phyloP scores from a whole-genome alignment of 2,329 filamentous ascomycete genomes.

The Ilyonectria sp. region DNA sequence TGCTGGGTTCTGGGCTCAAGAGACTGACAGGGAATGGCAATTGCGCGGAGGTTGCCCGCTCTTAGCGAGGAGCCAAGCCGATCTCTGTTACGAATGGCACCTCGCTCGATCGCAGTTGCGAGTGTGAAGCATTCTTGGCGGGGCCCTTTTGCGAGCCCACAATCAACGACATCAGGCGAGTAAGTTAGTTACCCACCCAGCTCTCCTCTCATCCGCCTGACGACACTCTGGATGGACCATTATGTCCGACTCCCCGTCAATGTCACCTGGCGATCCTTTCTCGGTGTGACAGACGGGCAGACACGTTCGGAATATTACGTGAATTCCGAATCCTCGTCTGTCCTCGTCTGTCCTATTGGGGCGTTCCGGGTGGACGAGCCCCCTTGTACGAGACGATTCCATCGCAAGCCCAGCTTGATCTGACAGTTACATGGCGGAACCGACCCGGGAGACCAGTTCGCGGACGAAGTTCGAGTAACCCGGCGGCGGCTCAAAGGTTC shows the following conservation, averaged over 20 bases:
- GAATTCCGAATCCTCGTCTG: constrained; percentile 24
- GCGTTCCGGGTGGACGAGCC: neutral
- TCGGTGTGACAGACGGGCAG: constrained; percentile 24
- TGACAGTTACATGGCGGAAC: constrained; percentile 29
- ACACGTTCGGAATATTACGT: constrained; percentile 22
- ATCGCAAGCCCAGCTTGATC: constrained; percentile 33
- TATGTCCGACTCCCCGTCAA: constrained; percentile 12
- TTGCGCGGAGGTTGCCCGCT: constrained; percentile 28
- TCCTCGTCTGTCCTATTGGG: constrained; percentile 5
- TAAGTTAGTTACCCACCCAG: constrained; percentile 16
- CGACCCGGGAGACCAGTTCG: constrained; percentile 18
- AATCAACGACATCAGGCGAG: constrained; percentile 25
- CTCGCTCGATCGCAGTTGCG: neutral
- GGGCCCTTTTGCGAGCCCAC: constrained; percentile 15
- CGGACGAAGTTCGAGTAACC: constrained; percentile 12
- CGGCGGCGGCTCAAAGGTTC: constrained; percentile 4
- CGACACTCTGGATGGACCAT: constrained; percentile 3
- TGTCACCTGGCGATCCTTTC: constrained; percentile 20
- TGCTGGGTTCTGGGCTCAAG: constrained; percentile 11
- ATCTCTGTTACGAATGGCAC: constrained; percentile 18
- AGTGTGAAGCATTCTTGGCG: constrained; percentile 25
- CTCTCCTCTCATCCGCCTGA: neutral
- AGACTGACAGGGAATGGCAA: constrained; percentile 9
- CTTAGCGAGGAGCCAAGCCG: constrained; percentile 33
- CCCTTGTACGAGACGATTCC: constrained; percentile 14